These are phyloP conservation scores for Symbiodinium natans DNA, from an alignment of 73 alveolate genomes.

Conservation along the genomic window DNA sequence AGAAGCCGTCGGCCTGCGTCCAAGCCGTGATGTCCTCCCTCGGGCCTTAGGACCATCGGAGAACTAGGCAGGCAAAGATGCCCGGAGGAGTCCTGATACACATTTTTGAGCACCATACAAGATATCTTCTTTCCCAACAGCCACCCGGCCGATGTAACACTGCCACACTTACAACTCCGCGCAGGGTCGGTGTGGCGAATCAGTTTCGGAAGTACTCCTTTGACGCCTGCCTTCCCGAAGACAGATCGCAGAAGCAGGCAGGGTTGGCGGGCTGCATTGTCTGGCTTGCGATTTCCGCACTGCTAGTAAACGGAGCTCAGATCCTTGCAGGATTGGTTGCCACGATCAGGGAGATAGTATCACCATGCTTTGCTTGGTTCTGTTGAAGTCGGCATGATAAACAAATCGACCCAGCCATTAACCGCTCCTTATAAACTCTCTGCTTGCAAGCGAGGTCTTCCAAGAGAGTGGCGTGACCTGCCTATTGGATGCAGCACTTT, in stretches of 20 bases:
- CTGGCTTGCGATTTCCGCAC: not conserved
- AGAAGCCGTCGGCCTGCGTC: too few relatives aligned
- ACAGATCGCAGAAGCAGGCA: conserved; percentile 80
- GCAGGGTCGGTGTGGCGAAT: conserved; percentile 61
- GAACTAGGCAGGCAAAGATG: too few relatives aligned
- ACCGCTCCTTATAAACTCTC: too few relatives aligned
- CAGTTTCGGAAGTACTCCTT: conserved; percentile 88
- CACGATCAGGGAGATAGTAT: not conserved
- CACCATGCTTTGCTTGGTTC: not conserved
- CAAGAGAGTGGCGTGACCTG: conserved; percentile 86
- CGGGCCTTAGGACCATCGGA: too few relatives aligned
- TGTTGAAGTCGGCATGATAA: not conserved
- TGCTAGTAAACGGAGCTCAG: not conserved
- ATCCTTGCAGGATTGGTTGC: not conserved
- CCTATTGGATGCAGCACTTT: conserved; percentile 63
- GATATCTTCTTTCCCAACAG: too few relatives aligned
- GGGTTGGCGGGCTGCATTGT: not conserved
- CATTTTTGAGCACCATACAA: too few relatives aligned
- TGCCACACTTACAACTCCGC: too few relatives aligned
- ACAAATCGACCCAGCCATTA: too few relatives aligned
- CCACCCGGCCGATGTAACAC: too few relatives aligned
- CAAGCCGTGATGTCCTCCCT: too few relatives aligned
- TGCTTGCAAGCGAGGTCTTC: too few relatives aligned
- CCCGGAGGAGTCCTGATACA: too few relatives aligned
- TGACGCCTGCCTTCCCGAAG: conserved; percentile 81